Percentiles rank a stretch among this genome's conserved stretches.
Conservation (phyloP, 495 filamentous ascomycete species). For the Aspergillus funiculosus region DNA sequence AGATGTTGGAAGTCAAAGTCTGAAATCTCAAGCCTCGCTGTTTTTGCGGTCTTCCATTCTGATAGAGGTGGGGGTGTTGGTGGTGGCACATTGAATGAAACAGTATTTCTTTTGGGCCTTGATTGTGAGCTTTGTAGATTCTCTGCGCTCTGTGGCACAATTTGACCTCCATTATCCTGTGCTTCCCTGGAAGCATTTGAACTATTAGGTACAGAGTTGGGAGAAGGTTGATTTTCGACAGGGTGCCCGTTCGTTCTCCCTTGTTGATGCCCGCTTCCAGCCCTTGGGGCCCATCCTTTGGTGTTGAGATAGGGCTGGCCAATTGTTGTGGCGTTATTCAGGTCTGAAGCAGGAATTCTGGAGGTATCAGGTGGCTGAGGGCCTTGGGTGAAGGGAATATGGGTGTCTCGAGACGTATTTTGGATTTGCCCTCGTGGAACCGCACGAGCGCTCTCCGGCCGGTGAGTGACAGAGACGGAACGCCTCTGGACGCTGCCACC, state of each 20-base stretch:
- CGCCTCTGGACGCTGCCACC: constrained; percentile 26
- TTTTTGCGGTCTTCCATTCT: constrained; percentile 40
- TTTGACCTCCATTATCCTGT: constrained; percentile 16
- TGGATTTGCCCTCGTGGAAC: constrained; percentile 18
- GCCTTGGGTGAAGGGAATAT: not conserved
- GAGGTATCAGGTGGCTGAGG: not conserved
- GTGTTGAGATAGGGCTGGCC: not conserved
- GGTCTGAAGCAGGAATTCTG: not conserved
- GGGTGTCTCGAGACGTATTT: constrained; percentile 8
- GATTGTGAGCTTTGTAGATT: constrained; percentile 23
- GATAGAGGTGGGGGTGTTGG: constrained; percentile 42
- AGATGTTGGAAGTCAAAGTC: constrained; percentile 42
- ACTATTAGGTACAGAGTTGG: not conserved
- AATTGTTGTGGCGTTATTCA: not conserved
- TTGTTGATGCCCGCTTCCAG: not conserved
- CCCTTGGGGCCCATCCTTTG: not conserved
- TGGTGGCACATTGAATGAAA: constrained; percentile 46
- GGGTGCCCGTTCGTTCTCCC: not conserved
- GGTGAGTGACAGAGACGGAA: constrained; percentile 29
- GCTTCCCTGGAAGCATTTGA: constrained; percentile 7
- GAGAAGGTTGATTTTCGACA: not conserved
- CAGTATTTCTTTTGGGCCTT: constrained; percentile 37
- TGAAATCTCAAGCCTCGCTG: constrained; percentile 28
- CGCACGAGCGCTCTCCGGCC: constrained; percentile 4
- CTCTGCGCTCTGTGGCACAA: constrained; percentile 18